These are phyloP conservation scores for Phoenix dactylifera DNA, from an alignment of 176 grass and related monocot genomes.

Conservation along the genomic window DNA sequence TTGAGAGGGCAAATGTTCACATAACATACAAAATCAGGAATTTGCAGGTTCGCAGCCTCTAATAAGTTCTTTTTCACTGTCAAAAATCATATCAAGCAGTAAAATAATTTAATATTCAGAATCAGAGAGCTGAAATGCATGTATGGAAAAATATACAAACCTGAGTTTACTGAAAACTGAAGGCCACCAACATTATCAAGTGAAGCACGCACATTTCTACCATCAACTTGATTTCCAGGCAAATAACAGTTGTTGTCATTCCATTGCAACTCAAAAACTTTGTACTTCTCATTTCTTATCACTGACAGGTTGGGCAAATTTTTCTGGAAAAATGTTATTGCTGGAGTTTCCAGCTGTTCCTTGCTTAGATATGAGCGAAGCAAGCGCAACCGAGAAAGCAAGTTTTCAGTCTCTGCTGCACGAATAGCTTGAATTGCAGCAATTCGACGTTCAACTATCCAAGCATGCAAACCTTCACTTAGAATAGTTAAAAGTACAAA, in stretches of 20 bases:
- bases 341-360: slow-evolving; percentile 55
- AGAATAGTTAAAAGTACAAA: not conserved
- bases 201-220: slow-evolving; percentile 31
- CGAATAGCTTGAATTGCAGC: slow-evolving; percentile 49
- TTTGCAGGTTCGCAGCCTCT: slow-evolving; percentile 18
- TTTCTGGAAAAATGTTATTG: slow-evolving; percentile 66
- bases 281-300: slow-evolving; percentile 32
- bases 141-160: slow-evolving; percentile 23
- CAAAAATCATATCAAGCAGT: slow-evolving; percentile 2
- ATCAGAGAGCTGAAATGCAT: slow-evolving; percentile 1
- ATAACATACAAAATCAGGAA: slow-evolving; percentile 58
- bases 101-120: not conserved
- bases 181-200: slow-evolving; percentile 24
- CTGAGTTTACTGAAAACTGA: slow-evolving; percentile 60
- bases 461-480: not conserved
- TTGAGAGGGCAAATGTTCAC: not conserved
- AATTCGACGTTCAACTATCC: slow-evolving; percentile 37
- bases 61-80: slow-evolving; percentile 48
- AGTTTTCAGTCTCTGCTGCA: slow-evolving; percentile 45
- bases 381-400: slow-evolving; percentile 41
- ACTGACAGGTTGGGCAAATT: slow-evolving; percentile 51
- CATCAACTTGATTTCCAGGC: slow-evolving; percentile 28
- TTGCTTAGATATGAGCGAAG: slow-evolving; percentile 40
- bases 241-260: slow-evolving; percentile 22
- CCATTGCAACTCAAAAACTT: slow-evolving; percentile 56